Evolutionary conservation across 176 grass and related monocot species (phyloP), one percentile per base, ranked within the genome.

Genomic region (Oryza officinalis): DNA sequence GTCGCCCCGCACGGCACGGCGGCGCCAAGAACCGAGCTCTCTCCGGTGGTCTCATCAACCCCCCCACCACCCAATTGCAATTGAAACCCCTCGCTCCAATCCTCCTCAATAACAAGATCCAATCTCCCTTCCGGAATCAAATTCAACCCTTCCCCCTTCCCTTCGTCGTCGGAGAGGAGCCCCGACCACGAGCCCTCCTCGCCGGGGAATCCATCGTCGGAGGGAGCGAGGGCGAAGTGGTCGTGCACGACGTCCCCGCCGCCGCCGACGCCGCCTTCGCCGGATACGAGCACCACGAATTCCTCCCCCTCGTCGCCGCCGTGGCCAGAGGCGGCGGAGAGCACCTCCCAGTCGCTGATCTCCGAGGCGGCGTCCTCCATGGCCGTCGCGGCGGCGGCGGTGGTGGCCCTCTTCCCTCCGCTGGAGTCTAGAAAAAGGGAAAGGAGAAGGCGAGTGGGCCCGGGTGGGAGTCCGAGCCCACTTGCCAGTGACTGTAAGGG

Each of bases 291-390:
- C 13, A 75, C 40, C 27, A 30, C 61, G 22, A 61, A 61, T 27
- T 83, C 79, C 4, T 83, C 79, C 8, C 44, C 71, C 25, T 76
- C 77, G 12, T 30, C 40, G 1, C 45, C 60, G 0, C 75, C 84
- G 80, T 52, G 10, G 23, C 28, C 65, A 23, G 71, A 81, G 7
- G 79, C 38, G 23, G 80, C 84, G 50, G 80, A 86, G 75, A 90
- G 80, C 84, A 90, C 84, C 80, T 90, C 88, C 88, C 84, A 90
- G 67, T 90, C 88, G 79, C 88, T 30, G 68, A 83, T 83, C 80
- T 90, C 79, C 12, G 80, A 90, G 38, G 79, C 69, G 46, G 30
- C 84, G 74, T 83, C 82, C 27, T 86, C 84, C 88, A 90, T 90
- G 69, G 63, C 78, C 25, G 49, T 64, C 63, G 76, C 27, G n/a